Evolutionary conservation across 371 early-diverging fungal species (phyloP).

Genomic region (Apophysomyces trapeziformis): DNA sequence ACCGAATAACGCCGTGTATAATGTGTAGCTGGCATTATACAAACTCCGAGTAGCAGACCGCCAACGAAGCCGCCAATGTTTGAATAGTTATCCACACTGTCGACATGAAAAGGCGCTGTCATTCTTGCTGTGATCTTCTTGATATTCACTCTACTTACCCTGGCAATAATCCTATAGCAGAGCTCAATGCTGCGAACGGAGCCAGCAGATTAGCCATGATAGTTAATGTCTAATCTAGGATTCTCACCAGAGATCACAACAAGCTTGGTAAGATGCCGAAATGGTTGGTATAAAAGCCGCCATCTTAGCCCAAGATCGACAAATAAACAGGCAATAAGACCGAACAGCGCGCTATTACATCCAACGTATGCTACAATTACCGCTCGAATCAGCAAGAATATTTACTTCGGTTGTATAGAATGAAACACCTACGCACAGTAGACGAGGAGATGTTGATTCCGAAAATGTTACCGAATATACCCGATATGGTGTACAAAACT

Average conservation of each 20-base stretch:
- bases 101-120: neutral
- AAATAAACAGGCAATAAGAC: constrained; percentile 66
- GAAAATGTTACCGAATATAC: constrained; percentile 58
- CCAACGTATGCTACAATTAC: constrained; percentile 61
- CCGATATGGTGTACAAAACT: constrained; percentile 59
- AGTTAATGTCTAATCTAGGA: neutral
- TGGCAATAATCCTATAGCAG: constrained; percentile 73
- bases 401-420: neutral
- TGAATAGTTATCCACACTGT: constrained; percentile 52
- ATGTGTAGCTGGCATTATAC: constrained; percentile 41
- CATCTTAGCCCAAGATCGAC: constrained; percentile 76
- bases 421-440: constrained; percentile 47
- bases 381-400: neutral
- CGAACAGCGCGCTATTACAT: constrained; percentile 74
- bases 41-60: constrained; percentile 48
- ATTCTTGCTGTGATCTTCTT: constrained; percentile 65
- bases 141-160: constrained; percentile 48
- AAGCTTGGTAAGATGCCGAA: constrained; percentile 63
- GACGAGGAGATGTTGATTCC: constrained; percentile 55
- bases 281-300: constrained; percentile 60
- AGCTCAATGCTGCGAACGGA: constrained; percentile 38
- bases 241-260: constrained; percentile 16
- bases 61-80: constrained; percentile 73
- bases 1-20: neutral
- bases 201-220: neutral